A percentile compares a stretch with the other conserved stretches of the same genome.
Conservation (phyloP, 768 basidiomycete species). For the Amanita phalloides region DNA sequence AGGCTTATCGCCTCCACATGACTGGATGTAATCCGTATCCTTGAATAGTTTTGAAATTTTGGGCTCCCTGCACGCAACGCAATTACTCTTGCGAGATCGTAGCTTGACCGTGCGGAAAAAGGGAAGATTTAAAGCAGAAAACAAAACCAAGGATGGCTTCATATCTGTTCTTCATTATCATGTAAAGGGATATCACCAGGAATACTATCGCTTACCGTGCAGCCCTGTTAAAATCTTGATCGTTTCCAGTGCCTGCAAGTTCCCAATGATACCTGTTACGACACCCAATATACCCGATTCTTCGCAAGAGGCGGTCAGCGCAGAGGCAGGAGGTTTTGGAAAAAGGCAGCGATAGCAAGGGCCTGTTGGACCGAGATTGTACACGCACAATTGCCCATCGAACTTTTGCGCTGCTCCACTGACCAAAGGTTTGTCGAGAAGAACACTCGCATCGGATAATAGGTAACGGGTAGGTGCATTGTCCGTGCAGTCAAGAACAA, state of each 20-base stretch:
- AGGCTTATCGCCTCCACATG: conserved; percentile 68
- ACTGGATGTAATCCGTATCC: conserved; percentile 70
- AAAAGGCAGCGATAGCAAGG: conserved; percentile 96
- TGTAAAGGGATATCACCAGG: not conserved
- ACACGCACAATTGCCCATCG: conserved; percentile 73
- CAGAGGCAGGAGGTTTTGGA: conserved; percentile 63
- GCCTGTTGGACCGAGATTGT: conserved; percentile 56
- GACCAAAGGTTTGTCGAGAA: conserved; percentile 71
- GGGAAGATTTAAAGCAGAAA: conserved; percentile 56
- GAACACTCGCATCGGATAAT: conserved; percentile 77
- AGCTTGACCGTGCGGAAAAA: conserved; percentile 80
- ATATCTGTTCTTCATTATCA: conserved; percentile 28
- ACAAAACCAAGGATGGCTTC: conserved; percentile 58
- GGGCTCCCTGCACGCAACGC: conserved; percentile 61
- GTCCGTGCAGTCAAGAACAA: conserved; percentile 92
- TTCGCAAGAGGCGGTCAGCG: conserved; percentile 66
- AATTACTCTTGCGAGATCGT: conserved; percentile 58
- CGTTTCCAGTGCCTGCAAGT: conserved; percentile 80
- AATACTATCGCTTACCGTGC: conserved; percentile 32
- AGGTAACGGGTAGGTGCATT: conserved; percentile 89
- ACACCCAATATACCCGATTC: conserved; percentile 83
- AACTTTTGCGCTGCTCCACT: conserved; percentile 87
- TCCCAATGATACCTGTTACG: conserved; percentile 85
- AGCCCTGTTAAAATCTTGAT: conserved; percentile 68
- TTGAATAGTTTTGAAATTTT: conserved; percentile 34